These are phyloP conservation scores for Candida arabinofermentans DNA, from an alignment of 805 yeast genomes.

Conservation along the genomic window DNA sequence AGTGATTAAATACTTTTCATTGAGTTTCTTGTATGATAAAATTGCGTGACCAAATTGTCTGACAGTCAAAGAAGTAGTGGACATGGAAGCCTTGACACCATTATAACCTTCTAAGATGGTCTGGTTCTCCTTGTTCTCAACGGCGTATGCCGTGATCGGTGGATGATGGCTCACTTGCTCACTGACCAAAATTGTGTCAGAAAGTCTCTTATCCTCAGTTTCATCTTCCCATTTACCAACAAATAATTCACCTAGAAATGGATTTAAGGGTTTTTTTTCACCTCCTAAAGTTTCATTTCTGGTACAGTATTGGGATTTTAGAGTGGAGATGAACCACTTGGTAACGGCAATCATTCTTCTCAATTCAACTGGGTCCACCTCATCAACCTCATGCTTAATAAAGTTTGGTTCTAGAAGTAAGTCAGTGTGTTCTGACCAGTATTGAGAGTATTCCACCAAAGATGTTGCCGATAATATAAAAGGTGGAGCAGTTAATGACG, in stretches of 20 bases:
- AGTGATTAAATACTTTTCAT: constrained; percentile 75
- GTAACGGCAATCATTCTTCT: constrained; percentile 78
- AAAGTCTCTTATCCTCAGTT: constrained; percentile 45
- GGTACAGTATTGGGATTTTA: constrained; percentile 90
- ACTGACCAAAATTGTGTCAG: constrained; percentile 73
- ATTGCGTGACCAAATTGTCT: constrained; percentile 92
- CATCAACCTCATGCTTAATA: constrained; percentile 35
- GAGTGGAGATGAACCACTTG: constrained; percentile 86
- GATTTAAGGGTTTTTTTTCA: constrained; percentile 96
- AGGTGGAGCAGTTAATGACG: constrained; percentile 95
- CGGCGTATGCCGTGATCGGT: constrained; percentile 90
- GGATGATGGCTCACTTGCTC: constrained; percentile 99
- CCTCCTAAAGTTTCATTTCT: constrained; percentile 90
- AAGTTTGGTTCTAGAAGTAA: constrained; percentile 69
- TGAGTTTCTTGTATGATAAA: constrained; percentile 54
- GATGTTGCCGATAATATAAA: constrained; percentile 91
- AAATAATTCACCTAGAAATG: constrained; percentile 91
- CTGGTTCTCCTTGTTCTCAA: constrained; percentile 67
- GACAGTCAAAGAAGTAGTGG: constrained; percentile 72
- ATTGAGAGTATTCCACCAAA: constrained; percentile 85
- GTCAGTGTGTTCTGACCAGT: constrained; percentile 94
- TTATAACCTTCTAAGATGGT: constrained; percentile 82
- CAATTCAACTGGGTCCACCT: constrained; percentile 48
- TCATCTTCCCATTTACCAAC: constrained; percentile 80
- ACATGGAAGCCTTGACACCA: constrained; percentile 79